Evolutionary conservation across 2,329 filamentous ascomycete genomes (phyloP), one percentile per base, ranked within the genome.

Genomic region (Aspergillus floridensis): DNA sequence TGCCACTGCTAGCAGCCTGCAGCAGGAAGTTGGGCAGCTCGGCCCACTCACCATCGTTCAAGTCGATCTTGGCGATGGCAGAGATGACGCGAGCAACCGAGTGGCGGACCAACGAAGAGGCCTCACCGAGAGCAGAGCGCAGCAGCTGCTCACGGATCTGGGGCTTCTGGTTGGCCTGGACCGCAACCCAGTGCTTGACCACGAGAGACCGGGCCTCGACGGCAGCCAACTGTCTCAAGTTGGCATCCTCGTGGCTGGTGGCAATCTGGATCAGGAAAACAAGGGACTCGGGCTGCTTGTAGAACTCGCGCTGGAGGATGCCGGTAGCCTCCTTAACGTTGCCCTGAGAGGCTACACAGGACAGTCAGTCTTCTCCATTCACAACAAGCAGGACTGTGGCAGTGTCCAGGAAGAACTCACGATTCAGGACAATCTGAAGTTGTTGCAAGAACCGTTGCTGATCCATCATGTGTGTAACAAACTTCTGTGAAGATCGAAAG

Each of bases 251-350:
- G 77, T 96, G 89, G 59, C 89, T 91, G 69, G 92, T 89, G 68
- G 96, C 84, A 71, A 97, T 88, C 79, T 97, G 92, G 67, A 98
- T 86, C 63, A 98, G 88, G 70, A 91, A 87, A 58, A 93, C 84
- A 59, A 98, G 86, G 16, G 92, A 91, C 70, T 92, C 86, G 44
- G 93, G 89, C 68, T 92, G 86, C 70, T 87, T 88, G 82, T 96
- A 98, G 83, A 91, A 98, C 79, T 90, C 91, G 78, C 96, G 95
- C 79, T 96, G 93, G 61, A 98, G 86, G 70, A 92, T 88, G 60
- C 90, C 87, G 19, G 93, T 99, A 64, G 93, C 92, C 66, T 90
- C 87, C 85, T 97, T 96, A 77, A 96, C 88, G 78, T 88, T 87
- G 68, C 91, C 87, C 66, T 92, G 96, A 79, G 96, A 89, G 74